These are phyloP conservation scores for Ilyonectria robusta DNA, from an alignment of 2,329 filamentous ascomycete species.

Conservation along the genomic window DNA sequence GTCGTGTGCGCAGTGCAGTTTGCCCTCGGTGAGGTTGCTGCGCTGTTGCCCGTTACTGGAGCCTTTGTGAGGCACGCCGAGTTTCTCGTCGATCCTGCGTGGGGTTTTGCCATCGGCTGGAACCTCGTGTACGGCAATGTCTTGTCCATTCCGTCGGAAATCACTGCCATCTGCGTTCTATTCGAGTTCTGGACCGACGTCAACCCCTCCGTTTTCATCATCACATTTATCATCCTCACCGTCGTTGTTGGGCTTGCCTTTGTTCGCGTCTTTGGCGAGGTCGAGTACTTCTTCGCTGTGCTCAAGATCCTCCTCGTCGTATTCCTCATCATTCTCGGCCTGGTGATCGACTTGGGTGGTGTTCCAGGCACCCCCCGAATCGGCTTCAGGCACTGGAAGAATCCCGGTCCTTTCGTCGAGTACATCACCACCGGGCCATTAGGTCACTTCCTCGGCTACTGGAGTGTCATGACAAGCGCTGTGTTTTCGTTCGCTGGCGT, in stretches of 20 bases:
- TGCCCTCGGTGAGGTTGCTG: constrained; percentile 66
- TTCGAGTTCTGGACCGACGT: constrained; percentile 56
- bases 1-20: constrained; percentile 65
- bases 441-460: constrained; percentile 78
- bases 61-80: constrained; percentile 65
- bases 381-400: constrained; percentile 54
- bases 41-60: constrained; percentile 62
- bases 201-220: constrained; percentile 46
- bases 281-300: constrained; percentile 65
- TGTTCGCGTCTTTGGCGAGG: constrained; percentile 64
- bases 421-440: constrained; percentile 71
- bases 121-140: constrained; percentile 67
- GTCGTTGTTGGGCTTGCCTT: constrained; percentile 59
- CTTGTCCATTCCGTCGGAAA: constrained; percentile 66
- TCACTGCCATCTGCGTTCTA: constrained; percentile 59
- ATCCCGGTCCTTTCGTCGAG: constrained; percentile 77
- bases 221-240: constrained; percentile 44
- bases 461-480: constrained; percentile 73
- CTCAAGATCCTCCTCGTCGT: constrained; percentile 68
- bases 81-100: constrained; percentile 68
- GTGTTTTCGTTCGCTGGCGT: constrained; percentile 80
- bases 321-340: constrained; percentile 62
- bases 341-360: constrained; percentile 52
- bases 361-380: constrained; percentile 42
- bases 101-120: constrained; percentile 67